A percentile compares a stretch with the other conserved stretches of the same genome.
Evolutionary conservation across 2,329 filamentous ascomycete species (phyloP).

Genomic region (Penicillium sp.): DNA sequence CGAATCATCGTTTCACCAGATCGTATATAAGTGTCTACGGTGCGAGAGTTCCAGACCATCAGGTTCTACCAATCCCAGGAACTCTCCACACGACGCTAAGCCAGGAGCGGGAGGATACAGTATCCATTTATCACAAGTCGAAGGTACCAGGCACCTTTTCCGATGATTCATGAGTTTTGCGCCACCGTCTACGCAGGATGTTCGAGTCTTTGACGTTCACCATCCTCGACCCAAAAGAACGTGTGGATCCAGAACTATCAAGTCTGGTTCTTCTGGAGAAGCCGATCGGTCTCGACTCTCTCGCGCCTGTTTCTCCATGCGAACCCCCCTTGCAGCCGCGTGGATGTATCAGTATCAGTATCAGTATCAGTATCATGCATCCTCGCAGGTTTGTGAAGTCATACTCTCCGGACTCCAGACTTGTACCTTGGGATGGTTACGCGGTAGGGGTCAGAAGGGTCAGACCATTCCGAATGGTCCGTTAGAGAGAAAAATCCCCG

Average conservation of each 20-base stretch:
- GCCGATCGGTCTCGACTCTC: slow-evolving; percentile 13
- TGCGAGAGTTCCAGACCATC: slow-evolving; percentile 4
- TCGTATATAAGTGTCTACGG: slow-evolving; percentile 7
- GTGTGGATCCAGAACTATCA: not conserved
- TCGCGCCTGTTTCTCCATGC: slow-evolving; percentile 6
- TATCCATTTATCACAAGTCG: not conserved
- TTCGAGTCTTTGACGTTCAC: slow-evolving; percentile 21
- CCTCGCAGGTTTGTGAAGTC: slow-evolving; percentile 13
- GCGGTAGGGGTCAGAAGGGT: slow-evolving; percentile 19
- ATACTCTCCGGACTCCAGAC: slow-evolving; percentile 10
- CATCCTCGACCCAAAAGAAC: slow-evolving; percentile 6
- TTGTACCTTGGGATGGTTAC: slow-evolving; percentile 14
- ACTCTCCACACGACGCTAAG: slow-evolving; percentile 1
- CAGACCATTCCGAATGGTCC: slow-evolving; percentile 21
- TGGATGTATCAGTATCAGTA: slow-evolving; percentile 23
- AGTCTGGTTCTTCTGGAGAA: slow-evolving; percentile 9
- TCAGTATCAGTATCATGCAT: slow-evolving; percentile 12
- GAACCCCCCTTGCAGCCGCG: slow-evolving; percentile 19
- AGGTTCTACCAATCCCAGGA: not conserved
- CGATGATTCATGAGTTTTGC: slow-evolving; percentile 20
- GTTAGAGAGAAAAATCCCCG: slow-evolving; percentile 9
- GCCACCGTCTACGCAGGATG: not conserved
- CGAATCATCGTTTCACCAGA: slow-evolving; percentile 26
- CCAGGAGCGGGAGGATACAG: slow-evolving; percentile 3
- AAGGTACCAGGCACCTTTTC: slow-evolving; percentile 24